Evolutionary conservation across 106 monocot genomes (phyloP).

Genomic region (Narthecium ossifragum): DNA sequence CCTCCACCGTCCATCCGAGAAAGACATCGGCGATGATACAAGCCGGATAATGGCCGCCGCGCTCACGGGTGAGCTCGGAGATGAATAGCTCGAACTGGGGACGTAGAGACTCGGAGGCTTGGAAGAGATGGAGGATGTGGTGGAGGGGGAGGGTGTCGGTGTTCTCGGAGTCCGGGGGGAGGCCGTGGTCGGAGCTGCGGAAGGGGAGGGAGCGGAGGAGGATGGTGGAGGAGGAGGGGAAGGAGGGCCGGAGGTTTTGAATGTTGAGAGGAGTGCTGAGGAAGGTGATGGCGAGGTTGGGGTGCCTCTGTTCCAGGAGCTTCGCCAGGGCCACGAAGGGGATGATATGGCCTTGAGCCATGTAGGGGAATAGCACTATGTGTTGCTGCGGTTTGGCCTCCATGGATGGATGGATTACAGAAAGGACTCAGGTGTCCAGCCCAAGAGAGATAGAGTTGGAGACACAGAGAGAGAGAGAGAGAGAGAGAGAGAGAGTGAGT

Average conservation of each 20-base stretch:
- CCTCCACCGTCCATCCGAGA: constrained; percentile 14
- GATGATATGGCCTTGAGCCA: constrained; percentile 4
- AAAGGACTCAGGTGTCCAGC: too few species aligned
- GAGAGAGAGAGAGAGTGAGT: too few species aligned
- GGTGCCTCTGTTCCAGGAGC: not conserved
- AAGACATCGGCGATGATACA: constrained; percentile 28
- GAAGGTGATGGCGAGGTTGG: constrained; percentile 11
- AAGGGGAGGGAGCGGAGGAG: constrained; percentile 12
- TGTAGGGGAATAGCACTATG: not conserved
- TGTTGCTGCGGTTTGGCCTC: too few species aligned
- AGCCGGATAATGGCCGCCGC: not conserved
- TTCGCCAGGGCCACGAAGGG: not conserved
- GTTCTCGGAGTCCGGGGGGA: constrained; percentile 17
- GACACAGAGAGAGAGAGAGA: too few species aligned
- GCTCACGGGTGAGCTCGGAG: not conserved
- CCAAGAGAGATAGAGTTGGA: too few species aligned
- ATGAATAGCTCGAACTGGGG: constrained; percentile 22
- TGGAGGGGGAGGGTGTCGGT: constrained; percentile 9
- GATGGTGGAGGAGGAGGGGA: not conserved
- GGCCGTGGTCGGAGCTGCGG: constrained; percentile 18
- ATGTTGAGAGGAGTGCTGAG: constrained; percentile 23
- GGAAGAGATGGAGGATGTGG: constrained; percentile 5
- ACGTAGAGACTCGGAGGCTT: constrained; percentile 19
- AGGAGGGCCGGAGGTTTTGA: not conserved
- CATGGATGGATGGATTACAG: too few species aligned